Evolutionary conservation across 2,329 filamentous ascomycete species (phyloP).

Genomic region (Colletotrichum falcatum): DNA sequence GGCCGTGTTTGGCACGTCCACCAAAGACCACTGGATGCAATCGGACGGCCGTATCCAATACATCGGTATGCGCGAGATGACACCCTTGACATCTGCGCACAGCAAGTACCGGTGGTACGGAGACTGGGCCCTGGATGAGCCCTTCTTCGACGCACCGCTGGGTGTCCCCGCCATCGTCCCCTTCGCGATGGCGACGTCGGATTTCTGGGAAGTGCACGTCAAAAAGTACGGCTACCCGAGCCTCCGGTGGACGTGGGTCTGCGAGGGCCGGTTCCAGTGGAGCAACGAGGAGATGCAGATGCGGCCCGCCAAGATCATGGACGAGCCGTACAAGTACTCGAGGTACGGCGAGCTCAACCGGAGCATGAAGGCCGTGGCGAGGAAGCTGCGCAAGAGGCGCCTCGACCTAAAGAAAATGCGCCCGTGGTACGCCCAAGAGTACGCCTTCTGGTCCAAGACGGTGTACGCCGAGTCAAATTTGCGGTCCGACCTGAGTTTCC

Average conservation of each 20-base stretch:
- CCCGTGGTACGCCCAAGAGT: slow-evolving; percentile 11
- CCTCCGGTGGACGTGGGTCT: neutral
- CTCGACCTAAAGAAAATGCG: neutral
- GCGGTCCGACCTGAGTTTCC: neutral
- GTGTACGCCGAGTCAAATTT: slow-evolving; percentile 7
- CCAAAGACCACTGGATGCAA: neutral
- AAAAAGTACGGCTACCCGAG: neutral
- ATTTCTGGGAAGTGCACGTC: slow-evolving; percentile 19
- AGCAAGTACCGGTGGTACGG: neutral
- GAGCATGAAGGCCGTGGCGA: neutral
- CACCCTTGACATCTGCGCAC: neutral
- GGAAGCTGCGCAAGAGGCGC: neutral
- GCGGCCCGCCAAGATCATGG: neutral
- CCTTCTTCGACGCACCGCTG: neutral
- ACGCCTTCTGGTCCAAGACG: slow-evolving; percentile 12
- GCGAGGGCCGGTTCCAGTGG: neutral
- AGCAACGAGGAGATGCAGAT: neutral
- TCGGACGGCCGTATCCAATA: neutral
- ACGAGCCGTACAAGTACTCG: neutral
- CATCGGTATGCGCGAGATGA: neutral
- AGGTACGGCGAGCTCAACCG: neutral
- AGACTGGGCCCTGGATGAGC: slow-evolving; percentile 5
- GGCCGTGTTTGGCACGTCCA: slow-evolving; percentile 5
- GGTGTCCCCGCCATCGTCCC: slow-evolving; percentile 1
- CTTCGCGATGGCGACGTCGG: neutral